These are phyloP conservation scores for Fusarium fracticaudum DNA, from an alignment of 2,329 filamentous ascomycete genomes.

Conservation along the genomic window DNA sequence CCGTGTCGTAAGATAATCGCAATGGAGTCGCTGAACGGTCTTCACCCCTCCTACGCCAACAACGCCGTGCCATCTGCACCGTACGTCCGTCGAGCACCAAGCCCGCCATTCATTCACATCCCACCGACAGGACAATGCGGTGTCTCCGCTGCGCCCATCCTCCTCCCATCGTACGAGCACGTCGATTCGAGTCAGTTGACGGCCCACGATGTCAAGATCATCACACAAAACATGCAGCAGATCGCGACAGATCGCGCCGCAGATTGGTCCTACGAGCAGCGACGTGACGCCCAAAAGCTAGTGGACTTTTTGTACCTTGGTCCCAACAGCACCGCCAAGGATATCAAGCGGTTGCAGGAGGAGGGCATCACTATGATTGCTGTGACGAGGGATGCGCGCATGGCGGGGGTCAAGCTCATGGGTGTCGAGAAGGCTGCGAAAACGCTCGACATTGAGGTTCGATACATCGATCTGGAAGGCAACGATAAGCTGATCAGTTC, in stretches of 20 bases:
- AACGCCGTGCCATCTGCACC: slow-evolving; percentile 43
- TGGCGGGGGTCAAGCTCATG: slow-evolving; percentile 65
- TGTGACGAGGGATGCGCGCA: slow-evolving; percentile 71
- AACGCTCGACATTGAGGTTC: slow-evolving; percentile 68
- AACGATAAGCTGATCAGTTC: slow-evolving; percentile 70
- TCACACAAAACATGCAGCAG: slow-evolving; percentile 56
- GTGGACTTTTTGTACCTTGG: slow-evolving; percentile 87
- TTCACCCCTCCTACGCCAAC: slow-evolving; percentile 19
- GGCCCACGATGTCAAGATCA: slow-evolving; percentile 54
- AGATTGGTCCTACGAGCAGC: slow-evolving; percentile 75
- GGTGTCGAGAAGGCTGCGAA: slow-evolving; percentile 67
- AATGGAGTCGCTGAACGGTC: slow-evolving; percentile 18
- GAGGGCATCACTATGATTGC: slow-evolving; percentile 84
- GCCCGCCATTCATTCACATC: slow-evolving; percentile 56
- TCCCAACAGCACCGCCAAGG: slow-evolving; percentile 73
- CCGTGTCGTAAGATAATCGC: no score
- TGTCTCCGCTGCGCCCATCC: slow-evolving; percentile 35
- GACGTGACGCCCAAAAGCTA: slow-evolving; percentile 79
- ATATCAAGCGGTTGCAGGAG: slow-evolving; percentile 67
- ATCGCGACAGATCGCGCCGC: slow-evolving; percentile 46
- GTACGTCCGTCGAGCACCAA: slow-evolving; percentile 52
- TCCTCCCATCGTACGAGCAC: slow-evolving; percentile 54
- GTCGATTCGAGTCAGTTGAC: slow-evolving; percentile 55
- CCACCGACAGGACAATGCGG: slow-evolving; percentile 40
- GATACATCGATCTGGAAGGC: slow-evolving; percentile 71